Base-by-base conservation (phyloP, 306 rosid species). In the Dryas drummondii region DNA sequence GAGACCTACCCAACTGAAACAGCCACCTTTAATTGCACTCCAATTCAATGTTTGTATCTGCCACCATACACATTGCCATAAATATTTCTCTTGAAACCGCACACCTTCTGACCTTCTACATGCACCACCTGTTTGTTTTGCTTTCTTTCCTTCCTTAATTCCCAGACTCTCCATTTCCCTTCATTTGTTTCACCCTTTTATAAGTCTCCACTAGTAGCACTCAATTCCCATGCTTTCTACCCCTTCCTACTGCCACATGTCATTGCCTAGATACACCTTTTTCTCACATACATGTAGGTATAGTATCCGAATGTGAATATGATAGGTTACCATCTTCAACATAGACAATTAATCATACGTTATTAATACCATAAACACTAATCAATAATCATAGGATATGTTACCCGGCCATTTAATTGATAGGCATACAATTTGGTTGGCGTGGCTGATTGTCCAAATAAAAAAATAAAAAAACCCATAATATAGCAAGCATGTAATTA, bases 1-100 rank as follows among this genome's bases (percentile, higher is more conserved):
- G 78, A 88, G 80, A 94, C 96, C 98, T 91, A 94, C 94, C 96
- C 83, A 90, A 88, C 93, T 80, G 91, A 82, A 84, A 87, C 80
- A 74, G 70, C 76, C 64, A 3, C 82, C 80, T 85, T 88, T 87
- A 73, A 87, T 87, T 88, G 86, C 90, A 68, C 86, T 85, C 76
- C 72, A 53, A 70, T 84, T 90, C 87, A 90, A 90, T 92, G 96
- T 88, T 46, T 74, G 57, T 81, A 84, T 88, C 91, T 87, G 91
- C 88, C 97, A 80, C 89, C 89, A 83, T 70, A 65, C 81, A 55
- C 86, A 76, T 79, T 62, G 80, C 79, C 91, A 84, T 91, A 78
- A 89, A 86, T 90, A 70, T 66, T 85, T 72, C 41, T 53, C 75
- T 83, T 79, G 41, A 79, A 82, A 79, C 82, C 71, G 44, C 81